Evolutionary conservation across 75 land plant genomes (phyloP), one percentile per base, ranked within the genome.

Genomic region (Isoetes taiwanensis): DNA sequence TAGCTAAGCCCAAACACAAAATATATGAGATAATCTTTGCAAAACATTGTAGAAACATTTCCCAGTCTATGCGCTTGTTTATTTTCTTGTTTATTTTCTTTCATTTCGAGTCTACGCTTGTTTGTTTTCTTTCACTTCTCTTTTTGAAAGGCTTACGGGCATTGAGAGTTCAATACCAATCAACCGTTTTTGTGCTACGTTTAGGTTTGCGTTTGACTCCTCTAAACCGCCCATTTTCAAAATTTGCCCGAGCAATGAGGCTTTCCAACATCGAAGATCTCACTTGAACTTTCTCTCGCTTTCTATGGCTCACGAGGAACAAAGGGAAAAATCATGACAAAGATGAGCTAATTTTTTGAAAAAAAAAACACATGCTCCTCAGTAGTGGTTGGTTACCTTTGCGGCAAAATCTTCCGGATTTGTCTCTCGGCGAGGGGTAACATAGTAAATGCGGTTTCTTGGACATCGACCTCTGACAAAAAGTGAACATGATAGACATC

Each of bases 401-500:
- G 56, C 17, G 87, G 76, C 12, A 84, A 54, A 55, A 79, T 81
- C 55, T 87, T 85, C 55, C 86, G 66, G 24, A 84, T 59, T 20
- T 59, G 48, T 58, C 98, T 66, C 57, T 93, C 95, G 4, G 64
- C 59, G n/a, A 55, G 95, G 89, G 11, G 98, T 93, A 4, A 93
- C 98, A 67, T 76, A 93, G 66, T 83, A 72, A 21, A 93, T 93
- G 42, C 98, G 87, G 23, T 73, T 87, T 65, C 86, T 77, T 26
- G 98, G 98, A 63, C 98, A 93, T 59, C 87, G 95, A 1, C 95
- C 95, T 26, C 79, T 90, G 28, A 95, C 98, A 31, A 81, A n/a
- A n/a, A 69, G 58, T 84, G 96, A 28, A 93, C 90, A 57, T 39
- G 72, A 62, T 81, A 84, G 58, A 84, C 90, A 25, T 78, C 88